Evolutionary conservation across 495 filamentous ascomycete genomes (phyloP).

Genomic region (Hypoxylon rickii): DNA sequence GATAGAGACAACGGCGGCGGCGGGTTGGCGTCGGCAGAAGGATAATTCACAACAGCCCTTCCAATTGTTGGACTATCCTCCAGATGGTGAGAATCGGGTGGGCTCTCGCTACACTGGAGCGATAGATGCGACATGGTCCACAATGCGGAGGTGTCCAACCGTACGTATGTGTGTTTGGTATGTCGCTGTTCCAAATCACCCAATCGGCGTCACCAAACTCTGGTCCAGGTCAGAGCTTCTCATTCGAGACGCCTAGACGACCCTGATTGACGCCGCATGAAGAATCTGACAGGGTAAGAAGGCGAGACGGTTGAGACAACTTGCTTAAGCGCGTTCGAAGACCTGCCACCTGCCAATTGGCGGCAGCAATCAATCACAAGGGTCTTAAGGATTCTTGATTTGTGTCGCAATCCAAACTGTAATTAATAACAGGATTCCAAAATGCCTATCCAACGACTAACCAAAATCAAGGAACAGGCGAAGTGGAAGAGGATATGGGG

Average conservation of each 20-base stretch:
- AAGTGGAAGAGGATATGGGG: neutral
- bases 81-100: constrained; percentile 38
- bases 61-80: constrained; percentile 38
- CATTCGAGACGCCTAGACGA: constrained; percentile 54
- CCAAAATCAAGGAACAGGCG: too few species aligned
- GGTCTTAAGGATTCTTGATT: too few species aligned
- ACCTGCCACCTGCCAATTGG: constrained; percentile 16
- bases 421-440: neutral
- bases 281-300: constrained; percentile 35
- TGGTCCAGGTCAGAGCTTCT: constrained; percentile 44
- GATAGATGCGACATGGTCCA: constrained; percentile 53
- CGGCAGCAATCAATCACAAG: too few species aligned
- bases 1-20: constrained; percentile 18
- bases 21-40: constrained; percentile 23
- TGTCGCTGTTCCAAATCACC: constrained; percentile 8
- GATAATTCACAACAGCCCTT: constrained; percentile 38
- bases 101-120: constrained; percentile 45
- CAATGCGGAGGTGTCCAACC: constrained; percentile 15
- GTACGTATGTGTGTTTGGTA: constrained; percentile 28
- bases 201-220: constrained; percentile 34
- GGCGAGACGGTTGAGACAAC: constrained; percentile 26
- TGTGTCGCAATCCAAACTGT: neutral
- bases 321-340: constrained; percentile 27
- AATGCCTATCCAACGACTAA: neutral
- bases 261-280: constrained; percentile 57